Conservation (phyloP, 2,329 filamentous ascomycete genomes). For the Alternaria longipes region DNA sequence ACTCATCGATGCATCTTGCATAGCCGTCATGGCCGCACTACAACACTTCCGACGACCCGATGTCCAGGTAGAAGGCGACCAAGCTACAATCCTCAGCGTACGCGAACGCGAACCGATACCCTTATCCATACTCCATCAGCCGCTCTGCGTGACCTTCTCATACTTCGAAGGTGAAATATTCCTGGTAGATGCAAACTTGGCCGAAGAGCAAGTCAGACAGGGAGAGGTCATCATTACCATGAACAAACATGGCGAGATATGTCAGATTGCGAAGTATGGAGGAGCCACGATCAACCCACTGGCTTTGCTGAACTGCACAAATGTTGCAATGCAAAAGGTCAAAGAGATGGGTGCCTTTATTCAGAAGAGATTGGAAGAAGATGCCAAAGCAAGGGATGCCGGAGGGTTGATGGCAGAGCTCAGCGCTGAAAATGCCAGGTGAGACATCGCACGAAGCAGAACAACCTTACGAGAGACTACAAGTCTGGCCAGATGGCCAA, state of each 20-base stretch:
- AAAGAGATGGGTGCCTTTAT: constrained; percentile 81
- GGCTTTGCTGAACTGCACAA: constrained; percentile 77
- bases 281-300: constrained; percentile 84
- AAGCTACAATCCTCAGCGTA: constrained; percentile 82
- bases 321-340: constrained; percentile 77
- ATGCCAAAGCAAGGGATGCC: constrained; percentile 79
- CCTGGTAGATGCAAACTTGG: constrained; percentile 74
- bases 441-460: constrained; percentile 41
- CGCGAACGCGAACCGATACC: constrained; percentile 90
- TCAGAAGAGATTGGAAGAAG: constrained; percentile 76
- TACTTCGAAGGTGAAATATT: constrained; percentile 80
- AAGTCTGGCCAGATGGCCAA: constrained; percentile 19
- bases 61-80: constrained; percentile 83
- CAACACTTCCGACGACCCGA: constrained; percentile 93
- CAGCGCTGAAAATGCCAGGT: constrained; percentile 85
- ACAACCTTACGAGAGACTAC: constrained; percentile 24
- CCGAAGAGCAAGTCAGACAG: constrained; percentile 80
- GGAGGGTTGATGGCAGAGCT: constrained; percentile 82
- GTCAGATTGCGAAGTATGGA: constrained; percentile 89
- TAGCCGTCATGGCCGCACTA: constrained; percentile 86
- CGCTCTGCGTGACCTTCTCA: constrained; percentile 89
- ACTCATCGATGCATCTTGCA: constrained; percentile 83
- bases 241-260: constrained; percentile 89
- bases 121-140: constrained; percentile 89
- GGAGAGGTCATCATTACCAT: constrained; percentile 82